Evolutionary conservation across 2,329 filamentous ascomycete genomes (phyloP), one percentile per base, ranked within the genome.

Genomic region (Sarocladium oryzae): DNA sequence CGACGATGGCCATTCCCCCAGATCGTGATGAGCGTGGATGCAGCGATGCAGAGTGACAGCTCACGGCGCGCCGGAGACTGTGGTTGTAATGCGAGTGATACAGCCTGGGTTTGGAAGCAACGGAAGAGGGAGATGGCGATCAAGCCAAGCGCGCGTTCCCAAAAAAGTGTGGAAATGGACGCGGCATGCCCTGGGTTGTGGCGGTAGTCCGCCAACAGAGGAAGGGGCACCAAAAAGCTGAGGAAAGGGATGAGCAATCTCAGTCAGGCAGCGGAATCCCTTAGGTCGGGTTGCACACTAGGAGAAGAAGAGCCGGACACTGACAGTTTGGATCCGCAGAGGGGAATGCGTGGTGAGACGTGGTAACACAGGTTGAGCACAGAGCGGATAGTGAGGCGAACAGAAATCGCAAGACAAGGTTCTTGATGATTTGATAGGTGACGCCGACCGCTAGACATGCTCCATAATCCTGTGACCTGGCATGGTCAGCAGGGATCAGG

Each of bases 301-400:
- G n/a, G 9, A 41, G 18, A 4, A 20, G 4, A 8, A 33, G 15
- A 48, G 43, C 26, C 43, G 33, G 18, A 23, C 23, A 5, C 6
- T 5, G 37, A 7, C 37, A 21, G 11, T 16, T 8, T 23, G 7
- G 21, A 11, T 26, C 20, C 21, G 40, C 23, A 28, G 23, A 23
- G 43, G 24, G 21, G n/a, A n/a, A 24, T 13, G 13, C 7, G 13
- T 7, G 43, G 43, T 48, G 43, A 45, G 23, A 15, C 13, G 43
- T 48, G 28, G 43, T 48, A 33, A 33, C 26, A 13, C 43, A 48
- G 33, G 26, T 24, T 48, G 43, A 48, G 43, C 26, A 33, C 24
- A 48, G 43, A 48, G 43, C 26, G 26, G 26, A 48, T 6, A 48
- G 43, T 48, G 43, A 48, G 43, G 43, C 43, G 43, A 33, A 10